phyloP scores from a whole-genome alignment of 768 basidiomycete genomes.

The Hericium coralloides region DNA sequence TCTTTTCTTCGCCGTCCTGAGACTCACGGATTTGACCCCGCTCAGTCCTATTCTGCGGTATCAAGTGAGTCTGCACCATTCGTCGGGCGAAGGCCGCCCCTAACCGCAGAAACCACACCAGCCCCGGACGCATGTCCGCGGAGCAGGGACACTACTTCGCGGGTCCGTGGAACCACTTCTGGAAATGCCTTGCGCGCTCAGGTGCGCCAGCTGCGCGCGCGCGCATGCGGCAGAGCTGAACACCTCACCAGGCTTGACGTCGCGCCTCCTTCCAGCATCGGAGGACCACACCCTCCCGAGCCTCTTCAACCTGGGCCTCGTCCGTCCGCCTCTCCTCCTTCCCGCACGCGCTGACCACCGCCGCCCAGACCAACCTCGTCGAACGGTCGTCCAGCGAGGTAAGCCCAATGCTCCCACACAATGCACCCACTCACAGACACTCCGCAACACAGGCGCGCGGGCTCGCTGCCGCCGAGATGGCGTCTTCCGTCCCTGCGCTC shows the following conservation, averaged over 20 bases:
- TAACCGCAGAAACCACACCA: conserved; percentile 16
- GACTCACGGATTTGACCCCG: neutral
- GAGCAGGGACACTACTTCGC: conserved; percentile 71
- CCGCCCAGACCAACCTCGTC: conserved; percentile 65
- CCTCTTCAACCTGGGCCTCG: conserved; percentile 55
- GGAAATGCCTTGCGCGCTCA: conserved; percentile 59
- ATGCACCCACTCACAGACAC: neutral
- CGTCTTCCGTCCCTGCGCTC: conserved; percentile 43
- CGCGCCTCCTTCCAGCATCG: conserved; percentile 37
- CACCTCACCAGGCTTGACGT: conserved; percentile 43
- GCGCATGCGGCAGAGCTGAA: too few species aligned
- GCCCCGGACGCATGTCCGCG: conserved; percentile 62
- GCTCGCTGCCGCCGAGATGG: conserved; percentile 43
- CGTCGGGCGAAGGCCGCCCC: neutral
- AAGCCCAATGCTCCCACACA: conserved; percentile 4
- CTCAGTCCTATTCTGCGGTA: conserved; percentile 76
- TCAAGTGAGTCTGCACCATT: conserved; percentile 48
- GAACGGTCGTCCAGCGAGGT: conserved; percentile 61
- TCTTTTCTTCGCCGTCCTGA: neutral
- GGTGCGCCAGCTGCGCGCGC: conserved; percentile 20
- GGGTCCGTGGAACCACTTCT: conserved; percentile 77
- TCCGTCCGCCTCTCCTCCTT: conserved; percentile 24
- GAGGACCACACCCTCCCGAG: conserved; percentile 57
- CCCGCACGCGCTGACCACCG: neutral
- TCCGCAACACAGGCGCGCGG: conserved; percentile 38